Base-by-base conservation (phyloP, 257 asterid genomes). In the Nicotiana paniculata region DNA sequence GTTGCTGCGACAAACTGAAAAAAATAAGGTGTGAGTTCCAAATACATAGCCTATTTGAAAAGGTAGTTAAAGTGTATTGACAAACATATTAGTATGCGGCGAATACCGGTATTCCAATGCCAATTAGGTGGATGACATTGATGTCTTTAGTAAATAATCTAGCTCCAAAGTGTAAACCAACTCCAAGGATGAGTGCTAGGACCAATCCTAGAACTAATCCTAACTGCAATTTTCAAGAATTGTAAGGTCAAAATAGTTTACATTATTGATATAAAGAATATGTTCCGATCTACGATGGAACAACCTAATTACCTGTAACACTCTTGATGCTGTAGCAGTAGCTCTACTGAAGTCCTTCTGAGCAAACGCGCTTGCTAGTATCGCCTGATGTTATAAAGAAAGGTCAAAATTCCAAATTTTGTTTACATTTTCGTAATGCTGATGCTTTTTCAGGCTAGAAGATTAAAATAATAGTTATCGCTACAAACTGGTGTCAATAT, bases 321-420 rank as follows among this genome's bases (percentile, higher is more conserved):
- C 94, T 54, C 98, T 90, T 15, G 95, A 82, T 4, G 90, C 96
- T 4, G 96, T 89, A 77, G 87, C 88, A 63, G 81, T 28, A 21
- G 93, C 92, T 68, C 88, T 61, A n/a, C 17, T 35, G 69, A 90
- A 88, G 85, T 93, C 95, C 21, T 93, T 86, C 58, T 85, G 89
- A 13, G 97, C 95, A 83, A 93, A 93, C 21, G 97, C 95, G 83
- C 91, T 88, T 4, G 97, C 95, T 74, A 93, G 92, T 76, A 93
- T 90, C 35, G 97, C 94, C 97, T 90, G 84, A 48, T 74, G 6
- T 7, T 15, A 39, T 48, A 46, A 74, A 74, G 9, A 3, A 74
- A 74, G 43, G 61, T 48, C 39, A 48, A 48, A 48, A 1, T 74
- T 74, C 24, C 8, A 16, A 74, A 48, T 74, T 74, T 48, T 1